Conservation (phyloP, 331 rosid genomes). For the Ulmus americana region DNA sequence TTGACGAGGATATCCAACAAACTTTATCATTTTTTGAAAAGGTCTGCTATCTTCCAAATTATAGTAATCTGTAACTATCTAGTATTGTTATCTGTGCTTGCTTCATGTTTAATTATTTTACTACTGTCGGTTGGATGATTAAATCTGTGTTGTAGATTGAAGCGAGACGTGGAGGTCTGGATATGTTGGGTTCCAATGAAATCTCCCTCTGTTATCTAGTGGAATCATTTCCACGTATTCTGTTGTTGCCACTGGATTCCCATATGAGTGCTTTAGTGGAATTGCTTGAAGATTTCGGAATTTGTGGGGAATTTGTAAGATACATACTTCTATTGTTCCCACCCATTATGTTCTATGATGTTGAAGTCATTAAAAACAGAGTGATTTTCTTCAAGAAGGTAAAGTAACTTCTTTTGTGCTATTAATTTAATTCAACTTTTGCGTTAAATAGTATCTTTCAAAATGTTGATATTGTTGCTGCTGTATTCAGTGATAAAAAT, state of each 20-base stretch:
- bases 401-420: slow-evolving; percentile 1
- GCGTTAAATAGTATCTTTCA: neutral
- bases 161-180: slow-evolving; percentile 80
- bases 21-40: slow-evolving; percentile 76
- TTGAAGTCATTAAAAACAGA: slow-evolving; percentile 48
- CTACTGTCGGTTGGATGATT: neutral
- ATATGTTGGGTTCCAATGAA: slow-evolving; percentile 41
- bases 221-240: slow-evolving; percentile 70
- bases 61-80: neutral
- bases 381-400: slow-evolving; percentile 60
- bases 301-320: slow-evolving; percentile 36
- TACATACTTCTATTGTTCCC: slow-evolving; percentile 55
- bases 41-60: slow-evolving; percentile 30
- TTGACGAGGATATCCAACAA: slow-evolving; percentile 71
- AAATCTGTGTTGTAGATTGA: slow-evolving; percentile 40
- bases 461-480: neutral
- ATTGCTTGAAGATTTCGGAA: slow-evolving; percentile 52
- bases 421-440: neutral
- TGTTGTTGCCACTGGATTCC: slow-evolving; percentile 45
- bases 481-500: neutral
- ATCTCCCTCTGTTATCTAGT: slow-evolving; percentile 45
- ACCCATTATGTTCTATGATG: slow-evolving; percentile 48
- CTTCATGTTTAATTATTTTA: neutral
- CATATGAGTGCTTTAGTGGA: slow-evolving; percentile 42
- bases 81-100: neutral